These are phyloP conservation scores for Erythrobasidium yunnanense DNA, from an alignment of 768 basidiomycete genomes.

Conservation along the genomic window DNA sequence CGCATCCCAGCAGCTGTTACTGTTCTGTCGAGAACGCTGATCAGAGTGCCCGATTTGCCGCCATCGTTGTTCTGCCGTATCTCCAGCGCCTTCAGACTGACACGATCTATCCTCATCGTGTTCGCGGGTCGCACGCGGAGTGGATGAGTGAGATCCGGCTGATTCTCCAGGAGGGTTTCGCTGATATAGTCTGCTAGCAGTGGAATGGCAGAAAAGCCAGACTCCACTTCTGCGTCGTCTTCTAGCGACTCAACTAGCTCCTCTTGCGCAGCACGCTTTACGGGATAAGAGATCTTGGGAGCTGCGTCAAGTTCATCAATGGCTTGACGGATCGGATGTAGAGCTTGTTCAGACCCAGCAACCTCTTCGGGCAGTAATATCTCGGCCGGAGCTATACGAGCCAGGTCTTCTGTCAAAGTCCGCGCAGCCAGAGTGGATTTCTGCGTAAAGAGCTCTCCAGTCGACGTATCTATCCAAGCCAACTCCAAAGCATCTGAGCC, in stretches of 20 bases:
- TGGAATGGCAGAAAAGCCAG: neutral
- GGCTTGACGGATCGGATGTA: neutral
- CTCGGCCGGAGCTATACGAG: constrained; percentile 70
- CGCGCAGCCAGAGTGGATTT: constrained; percentile 45
- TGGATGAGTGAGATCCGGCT: constrained; percentile 57
- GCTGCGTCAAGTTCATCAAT: neutral
- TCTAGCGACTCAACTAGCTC: too few relatives aligned
- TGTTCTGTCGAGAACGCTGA: constrained; percentile 66
- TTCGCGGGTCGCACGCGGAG: constrained; percentile 49
- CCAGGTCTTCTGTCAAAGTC: constrained; percentile 64
- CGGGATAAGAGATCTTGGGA: constrained; percentile 3
- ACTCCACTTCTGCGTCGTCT: neutral
- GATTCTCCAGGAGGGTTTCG: constrained; percentile 58
- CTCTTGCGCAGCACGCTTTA: too few relatives aligned
- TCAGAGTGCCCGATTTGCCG: constrained; percentile 58
- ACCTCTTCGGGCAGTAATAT: constrained; percentile 50
- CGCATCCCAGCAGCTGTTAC: constrained; percentile 65
- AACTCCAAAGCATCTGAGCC: constrained; percentile 41
- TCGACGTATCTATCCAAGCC: constrained; percentile 94
- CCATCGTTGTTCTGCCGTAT: constrained; percentile 68
- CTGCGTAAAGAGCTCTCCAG: constrained; percentile 82
- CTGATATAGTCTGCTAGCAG: constrained; percentile 15
- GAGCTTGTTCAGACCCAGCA: neutral
- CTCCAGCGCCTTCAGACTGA: constrained; percentile 76
- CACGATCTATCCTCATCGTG: constrained; percentile 75